A percentile compares a stretch with the other conserved stretches of the same genome.
These are phyloP conservation scores for Yamagishiella unicocca DNA, from an alignment of 139 green algal genomes.

Conservation along the genomic window DNA sequence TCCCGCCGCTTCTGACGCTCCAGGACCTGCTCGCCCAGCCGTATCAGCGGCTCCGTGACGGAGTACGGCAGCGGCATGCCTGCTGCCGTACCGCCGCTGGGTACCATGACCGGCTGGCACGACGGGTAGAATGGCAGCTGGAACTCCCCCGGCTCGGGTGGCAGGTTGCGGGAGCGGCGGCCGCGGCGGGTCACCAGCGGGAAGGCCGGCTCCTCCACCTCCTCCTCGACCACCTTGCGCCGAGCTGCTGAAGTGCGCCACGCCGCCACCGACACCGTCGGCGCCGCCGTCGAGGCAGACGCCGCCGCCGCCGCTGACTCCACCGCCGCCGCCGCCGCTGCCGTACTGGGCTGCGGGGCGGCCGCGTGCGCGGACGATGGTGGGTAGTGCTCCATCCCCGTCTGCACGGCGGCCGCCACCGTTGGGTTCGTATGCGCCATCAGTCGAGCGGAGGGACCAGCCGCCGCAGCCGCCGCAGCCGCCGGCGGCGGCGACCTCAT, in stretches of 20 bases:
- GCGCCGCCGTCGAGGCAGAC: background rate
- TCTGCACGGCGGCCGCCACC: background rate
- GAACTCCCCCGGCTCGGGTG: background rate
- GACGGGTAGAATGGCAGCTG: conserved; percentile 19
- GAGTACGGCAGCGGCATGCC: background rate
- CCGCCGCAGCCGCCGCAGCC: background rate
- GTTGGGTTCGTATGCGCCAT: background rate
- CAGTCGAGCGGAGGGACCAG: background rate
- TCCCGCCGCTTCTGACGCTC: conserved; percentile 6
- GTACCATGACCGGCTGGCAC: background rate
- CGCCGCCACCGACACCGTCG: no score
- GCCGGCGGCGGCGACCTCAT: background rate
- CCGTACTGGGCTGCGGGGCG: background rate
- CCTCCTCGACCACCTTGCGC: background rate
- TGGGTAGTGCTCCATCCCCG: background rate
- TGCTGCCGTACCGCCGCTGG: background rate
- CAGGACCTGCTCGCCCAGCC: conserved; percentile 30
- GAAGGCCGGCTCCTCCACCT: background rate
- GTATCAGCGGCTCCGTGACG: background rate
- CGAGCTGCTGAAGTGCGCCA: background rate
- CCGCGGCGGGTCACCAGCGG: background rate
- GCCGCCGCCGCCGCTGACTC: background rate
- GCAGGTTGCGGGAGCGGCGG: conserved; percentile 31
- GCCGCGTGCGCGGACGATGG: background rate
- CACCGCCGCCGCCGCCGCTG: no score